phyloP scores from a whole-genome alignment of 2,329 filamentous ascomycete genomes.

The Truncatella angustata region DNA sequence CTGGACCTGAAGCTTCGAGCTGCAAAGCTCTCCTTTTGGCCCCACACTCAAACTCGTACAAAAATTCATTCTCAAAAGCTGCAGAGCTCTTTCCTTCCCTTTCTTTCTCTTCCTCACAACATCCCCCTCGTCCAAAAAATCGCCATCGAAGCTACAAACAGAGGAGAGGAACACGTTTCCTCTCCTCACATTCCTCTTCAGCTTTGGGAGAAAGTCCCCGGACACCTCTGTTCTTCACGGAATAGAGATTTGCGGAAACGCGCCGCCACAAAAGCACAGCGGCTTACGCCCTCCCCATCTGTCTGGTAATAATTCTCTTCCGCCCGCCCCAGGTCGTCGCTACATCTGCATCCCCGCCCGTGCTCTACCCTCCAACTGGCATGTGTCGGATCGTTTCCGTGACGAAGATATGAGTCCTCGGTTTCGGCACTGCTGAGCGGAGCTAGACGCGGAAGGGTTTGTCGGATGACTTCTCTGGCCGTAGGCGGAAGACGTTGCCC shows the following conservation, averaged over 20 bases:
- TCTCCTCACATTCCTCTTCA: constrained; percentile 35
- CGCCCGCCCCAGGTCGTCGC: constrained; percentile 40
- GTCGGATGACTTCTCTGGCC: constrained; percentile 26
- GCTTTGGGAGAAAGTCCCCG: constrained; percentile 99
- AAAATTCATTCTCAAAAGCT: constrained; percentile 20
- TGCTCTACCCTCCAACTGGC: constrained; percentile 30
- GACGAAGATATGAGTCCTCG: constrained; percentile 92
- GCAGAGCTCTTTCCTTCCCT: constrained; percentile 19
- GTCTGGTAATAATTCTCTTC: constrained; percentile 23
- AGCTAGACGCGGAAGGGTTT: constrained; percentile 17
- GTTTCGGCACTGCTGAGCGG: constrained; percentile 30
- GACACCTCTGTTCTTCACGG: constrained; percentile 63
- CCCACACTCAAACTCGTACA: constrained; percentile 3
- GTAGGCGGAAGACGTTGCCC: constrained; percentile 35
- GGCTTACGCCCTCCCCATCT: constrained; percentile 68
- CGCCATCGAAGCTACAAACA: constrained; percentile 98
- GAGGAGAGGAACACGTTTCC: constrained; percentile 54
- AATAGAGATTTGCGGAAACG: constrained; percentile 82
- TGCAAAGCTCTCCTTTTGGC: no score
- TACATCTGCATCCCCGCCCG: constrained; percentile 39
- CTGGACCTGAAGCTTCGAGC: neutral
- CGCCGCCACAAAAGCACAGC: constrained; percentile 99
- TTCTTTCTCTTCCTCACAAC: constrained; percentile 40
- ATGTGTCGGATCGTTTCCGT: constrained; percentile 44
- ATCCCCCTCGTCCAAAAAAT: constrained; percentile 98